Conservation (phyloP, 139 green algal genomes). For the Picochlorum sp. region DNA sequence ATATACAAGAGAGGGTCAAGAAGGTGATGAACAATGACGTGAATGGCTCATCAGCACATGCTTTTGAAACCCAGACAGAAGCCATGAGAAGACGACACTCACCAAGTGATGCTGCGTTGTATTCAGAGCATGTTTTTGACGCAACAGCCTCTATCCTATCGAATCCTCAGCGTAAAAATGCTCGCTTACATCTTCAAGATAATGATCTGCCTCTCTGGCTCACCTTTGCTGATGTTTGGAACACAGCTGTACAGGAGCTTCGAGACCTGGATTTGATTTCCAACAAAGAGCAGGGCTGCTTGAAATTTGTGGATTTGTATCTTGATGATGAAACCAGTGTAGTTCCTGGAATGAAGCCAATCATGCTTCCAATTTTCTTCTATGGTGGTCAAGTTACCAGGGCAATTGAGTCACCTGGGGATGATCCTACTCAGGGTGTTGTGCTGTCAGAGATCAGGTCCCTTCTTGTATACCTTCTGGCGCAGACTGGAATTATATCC, state of each 20-base stretch:
- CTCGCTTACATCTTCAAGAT: slow-evolving; percentile 15
- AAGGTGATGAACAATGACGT: slow-evolving; percentile 3
- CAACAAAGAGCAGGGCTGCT: slow-evolving; percentile 28
- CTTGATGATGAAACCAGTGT: slow-evolving; percentile 27
- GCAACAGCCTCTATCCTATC: not conserved
- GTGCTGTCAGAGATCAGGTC: slow-evolving; percentile 55
- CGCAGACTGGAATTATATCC: slow-evolving; percentile 41
- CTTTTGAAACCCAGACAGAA: slow-evolving; percentile 4
- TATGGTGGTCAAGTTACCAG: slow-evolving; percentile 52
- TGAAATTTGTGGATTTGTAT: slow-evolving; percentile 37
- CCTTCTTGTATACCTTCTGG: slow-evolving; percentile 47
- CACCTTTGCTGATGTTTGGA: slow-evolving; percentile 41
- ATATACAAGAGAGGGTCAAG: slow-evolving; percentile 6
- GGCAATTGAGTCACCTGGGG: slow-evolving; percentile 17
- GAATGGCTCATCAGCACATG: not conserved
- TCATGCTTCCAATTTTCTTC: slow-evolving; percentile 66
- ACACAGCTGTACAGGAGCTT: slow-evolving; percentile 37
- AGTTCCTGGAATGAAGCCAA: slow-evolving; percentile 46
- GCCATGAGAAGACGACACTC: not conserved
- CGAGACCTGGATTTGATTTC: slow-evolving; percentile 29
- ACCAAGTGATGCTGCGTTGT: not conserved
- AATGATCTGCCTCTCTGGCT: slow-evolving; percentile 28
- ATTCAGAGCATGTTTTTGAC: slow-evolving; percentile 8
- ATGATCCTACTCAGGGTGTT: slow-evolving; percentile 46
- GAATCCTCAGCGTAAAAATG: not conserved